phyloP scores from a whole-genome alignment of 2,329 filamentous ascomycete species.

The Periconia sp. region DNA sequence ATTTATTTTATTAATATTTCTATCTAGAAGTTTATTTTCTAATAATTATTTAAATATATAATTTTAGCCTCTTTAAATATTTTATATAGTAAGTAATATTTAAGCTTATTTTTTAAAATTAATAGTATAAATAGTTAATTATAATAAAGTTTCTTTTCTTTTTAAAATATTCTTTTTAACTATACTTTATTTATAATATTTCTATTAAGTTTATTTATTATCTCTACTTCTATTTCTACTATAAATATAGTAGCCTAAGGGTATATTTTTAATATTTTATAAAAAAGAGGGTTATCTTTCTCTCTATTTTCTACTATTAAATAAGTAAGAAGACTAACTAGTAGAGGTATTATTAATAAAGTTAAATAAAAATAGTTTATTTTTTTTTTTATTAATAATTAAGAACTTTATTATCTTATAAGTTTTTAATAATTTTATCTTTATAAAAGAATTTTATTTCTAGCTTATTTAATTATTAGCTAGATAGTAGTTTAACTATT shows the following conservation, averaged over 20 bases:
- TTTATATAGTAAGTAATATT: not conserved
- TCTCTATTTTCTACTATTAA: too few species aligned
- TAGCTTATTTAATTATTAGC: not conserved
- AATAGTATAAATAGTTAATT: not conserved
- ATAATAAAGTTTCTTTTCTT: constrained; percentile 2
- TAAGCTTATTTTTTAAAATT: not conserved
- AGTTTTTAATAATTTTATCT: not conserved
- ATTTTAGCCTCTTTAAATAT: not conserved
- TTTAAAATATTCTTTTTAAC: constrained; percentile 1
- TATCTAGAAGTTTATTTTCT: not conserved
- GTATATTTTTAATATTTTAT: not conserved
- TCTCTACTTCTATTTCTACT: not conserved
- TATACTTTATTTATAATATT: constrained; percentile 5
- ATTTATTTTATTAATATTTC: not conserved
- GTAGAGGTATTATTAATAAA: too few species aligned
- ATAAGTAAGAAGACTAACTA: too few species aligned
- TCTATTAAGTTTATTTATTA: constrained; percentile 1
- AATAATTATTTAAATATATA: not conserved
- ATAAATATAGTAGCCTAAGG: constrained; percentile 6
- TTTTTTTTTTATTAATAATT: too few species aligned
- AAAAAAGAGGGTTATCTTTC: not conserved
- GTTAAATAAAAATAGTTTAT: too few species aligned
- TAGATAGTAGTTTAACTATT: not conserved
- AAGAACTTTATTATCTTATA: too few species aligned
- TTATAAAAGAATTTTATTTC: not conserved